phyloP scores from a whole-genome alignment of 768 basidiomycete species.

The Nidularia pulvinata region DNA sequence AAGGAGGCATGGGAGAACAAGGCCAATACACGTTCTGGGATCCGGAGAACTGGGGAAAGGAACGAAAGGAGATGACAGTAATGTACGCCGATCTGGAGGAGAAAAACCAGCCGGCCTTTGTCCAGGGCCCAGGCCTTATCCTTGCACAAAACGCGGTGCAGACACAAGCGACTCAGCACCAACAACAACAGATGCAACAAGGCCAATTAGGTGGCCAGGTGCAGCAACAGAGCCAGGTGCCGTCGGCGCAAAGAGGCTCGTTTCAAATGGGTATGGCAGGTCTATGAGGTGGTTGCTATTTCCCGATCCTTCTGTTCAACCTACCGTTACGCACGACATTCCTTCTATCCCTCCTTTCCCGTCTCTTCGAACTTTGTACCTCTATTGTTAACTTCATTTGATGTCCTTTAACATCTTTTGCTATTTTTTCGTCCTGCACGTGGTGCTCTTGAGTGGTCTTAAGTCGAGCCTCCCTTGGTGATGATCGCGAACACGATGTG shows the following conservation, averaged over 20 bases:
- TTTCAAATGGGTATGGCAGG: slow-evolving; percentile 57
- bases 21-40: slow-evolving; percentile 94
- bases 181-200: slow-evolving; percentile 17
- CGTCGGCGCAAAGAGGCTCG: slow-evolving; percentile 34
- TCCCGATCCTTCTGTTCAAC: background rate
- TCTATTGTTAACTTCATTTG: background rate
- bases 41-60: slow-evolving; percentile 75
- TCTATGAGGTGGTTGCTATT: slow-evolving; percentile 24
- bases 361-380: background rate
- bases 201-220: slow-evolving; percentile 28
- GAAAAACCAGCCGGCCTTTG: slow-evolving; percentile 65
- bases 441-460: background rate
- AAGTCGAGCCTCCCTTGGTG: background rate
- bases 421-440: background rate
- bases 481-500: background rate
- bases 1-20: slow-evolving; percentile 81
- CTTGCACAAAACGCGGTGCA: slow-evolving; percentile 28
- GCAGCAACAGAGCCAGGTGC: slow-evolving; percentile 18
- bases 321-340: background rate
- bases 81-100: slow-evolving; percentile 76
- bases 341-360: background rate
- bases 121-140: slow-evolving; percentile 37
- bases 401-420: background rate
- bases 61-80: slow-evolving; percentile 77
- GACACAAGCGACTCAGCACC: background rate